Percentiles rank a stretch among this genome's conserved stretches.
Conservation (phyloP, 1,139 yeast species). For the Saccharomyces hybrid region DNA sequence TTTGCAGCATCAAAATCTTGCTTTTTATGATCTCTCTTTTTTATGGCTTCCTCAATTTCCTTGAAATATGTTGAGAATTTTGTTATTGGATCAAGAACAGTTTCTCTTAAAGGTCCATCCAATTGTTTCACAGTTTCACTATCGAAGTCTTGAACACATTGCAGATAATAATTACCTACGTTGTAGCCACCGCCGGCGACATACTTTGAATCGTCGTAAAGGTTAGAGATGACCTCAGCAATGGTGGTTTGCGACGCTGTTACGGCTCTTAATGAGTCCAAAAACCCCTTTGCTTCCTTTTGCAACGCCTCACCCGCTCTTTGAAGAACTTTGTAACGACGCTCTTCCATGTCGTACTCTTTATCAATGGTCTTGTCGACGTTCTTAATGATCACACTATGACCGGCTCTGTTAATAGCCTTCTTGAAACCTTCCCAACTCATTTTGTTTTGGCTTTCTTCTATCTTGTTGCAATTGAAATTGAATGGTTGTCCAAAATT, state of each 20-base stretch:
- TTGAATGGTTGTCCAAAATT: neutral
- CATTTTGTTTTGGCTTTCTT: constrained; percentile 38
- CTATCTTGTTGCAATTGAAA: neutral
- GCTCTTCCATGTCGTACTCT: constrained; percentile 87
- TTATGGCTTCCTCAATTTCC: constrained; percentile 91
- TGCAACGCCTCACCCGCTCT: constrained; percentile 77
- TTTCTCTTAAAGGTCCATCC: constrained; percentile 95
- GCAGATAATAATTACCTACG: constrained; percentile 74
- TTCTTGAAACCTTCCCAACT: constrained; percentile 97
- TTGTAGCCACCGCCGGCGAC: constrained; percentile 53
- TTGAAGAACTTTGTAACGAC: constrained; percentile 74
- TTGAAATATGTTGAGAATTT: constrained; percentile 77
- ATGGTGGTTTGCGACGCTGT: constrained; percentile 94
- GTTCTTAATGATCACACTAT: constrained; percentile 64
- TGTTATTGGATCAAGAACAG: constrained; percentile 85
- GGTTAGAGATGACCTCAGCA: constrained; percentile 89
- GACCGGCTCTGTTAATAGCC: constrained; percentile 95
- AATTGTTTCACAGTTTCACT: constrained; percentile 89
- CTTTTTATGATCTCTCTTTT: constrained; percentile 88
- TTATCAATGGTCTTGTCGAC: constrained; percentile 90
- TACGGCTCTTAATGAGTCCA: constrained; percentile 87
- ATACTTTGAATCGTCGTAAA: constrained; percentile 86
- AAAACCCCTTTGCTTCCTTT: constrained; percentile 86
- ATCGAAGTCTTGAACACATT: constrained; percentile 85
- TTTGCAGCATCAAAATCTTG: constrained; percentile 85